Evolutionary conservation across 2,329 filamentous ascomycete species (phyloP).

Genomic region (Colletotrichum tropicale): DNA sequence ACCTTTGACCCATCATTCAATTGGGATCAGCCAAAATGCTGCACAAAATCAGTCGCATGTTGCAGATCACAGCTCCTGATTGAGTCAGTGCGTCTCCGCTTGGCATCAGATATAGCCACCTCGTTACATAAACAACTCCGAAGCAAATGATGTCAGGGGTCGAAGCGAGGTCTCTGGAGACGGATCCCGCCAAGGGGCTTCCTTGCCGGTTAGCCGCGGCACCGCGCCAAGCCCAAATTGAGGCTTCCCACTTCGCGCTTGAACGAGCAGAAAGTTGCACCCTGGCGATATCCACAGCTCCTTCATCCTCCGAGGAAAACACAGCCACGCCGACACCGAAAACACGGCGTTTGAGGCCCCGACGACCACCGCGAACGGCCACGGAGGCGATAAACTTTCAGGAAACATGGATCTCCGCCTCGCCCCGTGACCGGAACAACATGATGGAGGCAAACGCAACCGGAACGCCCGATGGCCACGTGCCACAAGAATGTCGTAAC

Average conservation of each 20-base stretch:
- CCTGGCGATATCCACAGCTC: not conserved
- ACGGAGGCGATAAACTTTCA: not conserved
- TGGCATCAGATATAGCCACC: not conserved
- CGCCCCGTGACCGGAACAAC: not conserved
- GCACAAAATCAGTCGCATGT: not conserved
- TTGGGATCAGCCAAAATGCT: not conserved
- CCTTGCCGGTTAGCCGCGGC: constrained; percentile 1
- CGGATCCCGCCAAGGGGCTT: constrained; percentile 7
- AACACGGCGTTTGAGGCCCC: not conserved
- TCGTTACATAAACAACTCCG: not conserved
- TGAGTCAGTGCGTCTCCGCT: not conserved
- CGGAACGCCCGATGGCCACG: constrained; percentile 5
- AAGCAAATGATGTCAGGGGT: not conserved
- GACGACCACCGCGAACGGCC: not conserved
- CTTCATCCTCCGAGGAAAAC: not conserved
- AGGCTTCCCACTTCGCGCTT: not conserved
- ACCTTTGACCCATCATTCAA: not conserved
- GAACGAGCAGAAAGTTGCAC: not conserved
- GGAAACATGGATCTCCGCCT: not conserved
- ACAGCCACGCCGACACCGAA: constrained; percentile 12
- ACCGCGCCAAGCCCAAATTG: not conserved
- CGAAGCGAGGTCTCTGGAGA: not conserved
- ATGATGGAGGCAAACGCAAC: not conserved
- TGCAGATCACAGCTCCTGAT: not conserved
- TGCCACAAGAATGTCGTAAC: not conserved